Conservation (phyloP, 2,329 filamentous ascomycete species). For the Fusarium sterilihyphosum region DNA sequence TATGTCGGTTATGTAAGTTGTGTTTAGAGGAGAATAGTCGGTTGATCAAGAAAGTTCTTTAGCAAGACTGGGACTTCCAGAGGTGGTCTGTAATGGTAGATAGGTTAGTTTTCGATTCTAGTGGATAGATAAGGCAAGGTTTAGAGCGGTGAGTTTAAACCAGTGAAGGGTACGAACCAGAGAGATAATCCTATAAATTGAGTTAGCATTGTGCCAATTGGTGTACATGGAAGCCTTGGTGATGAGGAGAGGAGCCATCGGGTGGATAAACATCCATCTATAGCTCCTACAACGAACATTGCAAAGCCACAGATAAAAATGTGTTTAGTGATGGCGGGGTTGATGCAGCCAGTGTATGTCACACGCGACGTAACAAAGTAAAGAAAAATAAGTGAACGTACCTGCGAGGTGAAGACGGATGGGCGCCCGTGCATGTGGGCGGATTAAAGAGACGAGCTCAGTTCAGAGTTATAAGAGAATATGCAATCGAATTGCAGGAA, state of each 20-base stretch:
- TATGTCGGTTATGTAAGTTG: constrained; percentile 16
- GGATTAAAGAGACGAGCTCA: constrained; percentile 55
- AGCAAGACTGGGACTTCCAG: constrained; percentile 53
- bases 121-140: background rate
- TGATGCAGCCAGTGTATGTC: background rate
- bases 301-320: constrained; percentile 19
- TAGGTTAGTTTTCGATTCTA: constrained; percentile 26
- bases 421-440: constrained; percentile 88
- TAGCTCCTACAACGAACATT: background rate
- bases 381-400: constrained; percentile 52
- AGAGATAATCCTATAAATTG: constrained; percentile 74
- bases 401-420: constrained; percentile 89
- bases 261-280: background rate
- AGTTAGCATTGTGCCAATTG: constrained; percentile 54
- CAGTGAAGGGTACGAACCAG: constrained; percentile 63
- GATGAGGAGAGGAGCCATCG: constrained; percentile 5
- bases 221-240: constrained; percentile 7
- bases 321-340: constrained; percentile 34
- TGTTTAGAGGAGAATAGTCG: constrained; percentile 14
- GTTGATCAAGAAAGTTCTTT: constrained; percentile 34
- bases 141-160: constrained; percentile 55
- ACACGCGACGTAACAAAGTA: constrained; percentile 1
- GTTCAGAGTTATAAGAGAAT: constrained; percentile 37
- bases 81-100: constrained; percentile 50
- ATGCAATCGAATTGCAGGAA: constrained; percentile 22